Base-by-base conservation (phyloP, 2,329 filamentous ascomycete genomes). In the Malbranchea zuffiana region DNA sequence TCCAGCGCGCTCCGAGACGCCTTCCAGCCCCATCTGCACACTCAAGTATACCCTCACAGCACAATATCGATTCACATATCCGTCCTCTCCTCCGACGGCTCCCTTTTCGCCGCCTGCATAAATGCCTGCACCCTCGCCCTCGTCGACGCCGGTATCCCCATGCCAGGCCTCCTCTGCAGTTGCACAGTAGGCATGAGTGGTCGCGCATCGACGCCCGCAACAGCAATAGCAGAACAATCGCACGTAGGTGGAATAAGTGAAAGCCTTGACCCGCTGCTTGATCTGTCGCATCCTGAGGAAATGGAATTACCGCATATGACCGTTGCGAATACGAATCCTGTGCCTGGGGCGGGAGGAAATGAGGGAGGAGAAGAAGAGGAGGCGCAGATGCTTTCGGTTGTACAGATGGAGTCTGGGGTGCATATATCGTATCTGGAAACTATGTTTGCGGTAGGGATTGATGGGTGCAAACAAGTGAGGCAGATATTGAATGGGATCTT, bases 101-200 rank as follows among this genome's bases (percentile, higher is more conserved):
- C 82, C 1, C 71, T 96, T 2, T 77, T 98, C 13, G 86, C 88
- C 0, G 82, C 86, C 0, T 84, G 88, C 30, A 69, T 96, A 49
- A 98, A 98, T 53, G 90, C 90, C 3, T 75, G 82, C 0, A 94
- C 88, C 0, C 74, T 98, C 8, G 90, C 90, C 0, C 75, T 96
- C 15, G 80, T 96, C 44, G 90, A 98, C 56, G 90, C 90, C 1
- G 90, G 90, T 35, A 80, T 98, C 13, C 90, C 90, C 16, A 95
- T 96, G 87, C 77, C 78, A 2, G 85, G 93, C 55, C 92, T 95
- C 55, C 74, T 96, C 2, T 78, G 79, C 15, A 85, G 87, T 4
- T 92, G 84, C 61, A 94, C 87, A 1, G 82, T 85, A 0, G 90
- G 87, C 3, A 82, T 63, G 54, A 63, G 80, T 10, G 60, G 61